These are phyloP conservation scores for Thuidium tamariscinum DNA, from an alignment of 225 moss, liverwort and hornwort species.

Conservation along the genomic window DNA sequence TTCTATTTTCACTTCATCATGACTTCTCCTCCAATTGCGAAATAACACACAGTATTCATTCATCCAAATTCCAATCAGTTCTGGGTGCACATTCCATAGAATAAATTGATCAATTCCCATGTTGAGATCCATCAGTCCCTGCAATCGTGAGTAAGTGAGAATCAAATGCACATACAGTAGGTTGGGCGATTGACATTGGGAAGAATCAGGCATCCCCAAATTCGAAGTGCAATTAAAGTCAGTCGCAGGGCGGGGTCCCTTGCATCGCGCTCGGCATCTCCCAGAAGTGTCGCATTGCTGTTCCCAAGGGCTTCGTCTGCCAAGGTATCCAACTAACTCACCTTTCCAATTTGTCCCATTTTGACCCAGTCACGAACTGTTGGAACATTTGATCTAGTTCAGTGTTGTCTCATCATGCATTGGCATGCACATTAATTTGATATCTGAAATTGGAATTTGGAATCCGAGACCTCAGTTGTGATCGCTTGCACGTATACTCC, in stretches of 20 bases:
- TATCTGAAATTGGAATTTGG: not conserved
- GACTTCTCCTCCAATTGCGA: fast-evolving
- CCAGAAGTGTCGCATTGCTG: slow-evolving; percentile 20
- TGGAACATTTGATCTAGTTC: too few relatives aligned
- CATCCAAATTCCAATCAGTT: too few relatives aligned
- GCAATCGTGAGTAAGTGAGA: not conserved
- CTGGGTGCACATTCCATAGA: too few relatives aligned
- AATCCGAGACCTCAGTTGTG: not conserved
- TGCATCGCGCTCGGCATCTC: slow-evolving; percentile 9
- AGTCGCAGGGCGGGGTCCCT: slow-evolving; percentile 18
- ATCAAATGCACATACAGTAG: not conserved
- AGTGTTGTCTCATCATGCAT: not conserved
- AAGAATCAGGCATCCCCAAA: not conserved
- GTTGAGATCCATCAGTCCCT: not conserved
- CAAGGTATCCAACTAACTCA: not conserved
- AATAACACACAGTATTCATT: not conserved
- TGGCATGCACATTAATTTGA: not conserved
- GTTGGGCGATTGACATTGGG: not conserved
- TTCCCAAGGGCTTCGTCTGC: slow-evolving; percentile 26
- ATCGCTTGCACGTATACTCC: not conserved
- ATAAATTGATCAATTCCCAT: not conserved
- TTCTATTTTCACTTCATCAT: not conserved
- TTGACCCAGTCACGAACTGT: too few relatives aligned
- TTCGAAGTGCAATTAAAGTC: not conserved
- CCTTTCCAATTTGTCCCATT: not conserved